A percentile compares a stretch with the other conserved stretches of the same genome.
Evolutionary conservation across 2,329 filamentous ascomycete species (phyloP).

Genomic region (Pleomassaria siparia): DNA sequence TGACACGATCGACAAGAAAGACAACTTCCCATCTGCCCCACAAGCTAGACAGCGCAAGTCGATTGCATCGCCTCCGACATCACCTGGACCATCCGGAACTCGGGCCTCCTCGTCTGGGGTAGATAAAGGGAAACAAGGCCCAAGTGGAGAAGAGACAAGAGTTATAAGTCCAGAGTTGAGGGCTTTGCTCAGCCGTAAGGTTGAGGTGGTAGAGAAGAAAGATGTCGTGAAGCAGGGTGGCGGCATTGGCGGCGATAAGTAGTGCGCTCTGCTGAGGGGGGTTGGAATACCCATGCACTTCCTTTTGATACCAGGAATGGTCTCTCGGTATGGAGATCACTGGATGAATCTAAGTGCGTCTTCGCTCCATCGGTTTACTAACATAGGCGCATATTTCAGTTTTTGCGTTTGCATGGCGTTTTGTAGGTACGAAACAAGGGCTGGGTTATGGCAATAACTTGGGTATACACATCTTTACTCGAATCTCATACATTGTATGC

Average conservation of each 20-base stretch:
- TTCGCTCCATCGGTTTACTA: not conserved
- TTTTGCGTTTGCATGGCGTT: not conserved
- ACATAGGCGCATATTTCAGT: not conserved
- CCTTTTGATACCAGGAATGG: too few species aligned
- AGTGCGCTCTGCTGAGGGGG: not conserved
- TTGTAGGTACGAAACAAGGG: not conserved
- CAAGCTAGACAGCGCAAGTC: slow-evolving; percentile 53
- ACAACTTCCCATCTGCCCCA: slow-evolving; percentile 70
- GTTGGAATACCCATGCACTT: too few species aligned
- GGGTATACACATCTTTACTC: too few species aligned
- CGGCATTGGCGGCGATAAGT: slow-evolving; percentile 25
- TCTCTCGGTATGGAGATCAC: too few species aligned
- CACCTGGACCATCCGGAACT: slow-evolving; percentile 16
- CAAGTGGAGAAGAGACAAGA: slow-evolving; percentile 43
- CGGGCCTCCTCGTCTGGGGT: slow-evolving; percentile 30
- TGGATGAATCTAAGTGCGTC: not conserved
- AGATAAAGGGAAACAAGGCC: slow-evolving; percentile 40
- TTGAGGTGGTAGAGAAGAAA: slow-evolving; percentile 54
- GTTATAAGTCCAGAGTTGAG: slow-evolving; percentile 67
- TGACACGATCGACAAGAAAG: slow-evolving; percentile 88
- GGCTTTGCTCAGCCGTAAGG: slow-evolving; percentile 60
- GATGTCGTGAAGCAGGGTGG: slow-evolving; percentile 46
- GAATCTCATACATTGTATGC: too few species aligned
- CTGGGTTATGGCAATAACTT: too few species aligned
- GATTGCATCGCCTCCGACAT: slow-evolving; percentile 32